A percentile compares a stretch with the other conserved stretches of the same genome.
These are phyloP conservation scores for Endoconidiophora laricicola DNA, from an alignment of 2,329 filamentous ascomycete species.

Conservation along the genomic window DNA sequence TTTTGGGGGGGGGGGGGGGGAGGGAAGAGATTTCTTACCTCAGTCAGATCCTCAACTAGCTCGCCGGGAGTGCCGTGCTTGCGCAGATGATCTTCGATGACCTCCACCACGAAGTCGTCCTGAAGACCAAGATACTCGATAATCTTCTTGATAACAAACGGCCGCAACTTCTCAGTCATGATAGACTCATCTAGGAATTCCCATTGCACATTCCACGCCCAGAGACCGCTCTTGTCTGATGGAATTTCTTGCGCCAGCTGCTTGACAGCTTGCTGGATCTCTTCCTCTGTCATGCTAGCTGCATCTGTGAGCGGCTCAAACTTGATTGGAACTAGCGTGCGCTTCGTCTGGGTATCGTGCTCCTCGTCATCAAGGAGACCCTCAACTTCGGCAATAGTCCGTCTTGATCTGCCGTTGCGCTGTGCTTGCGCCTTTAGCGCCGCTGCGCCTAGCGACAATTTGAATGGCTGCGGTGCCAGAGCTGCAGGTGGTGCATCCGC, in stretches of 20 bases:
- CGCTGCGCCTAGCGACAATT: conserved; percentile 78
- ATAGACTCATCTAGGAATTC: conserved; percentile 69
- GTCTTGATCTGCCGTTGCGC: conserved; percentile 40
- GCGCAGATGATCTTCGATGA: conserved; percentile 74
- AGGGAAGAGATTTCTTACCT: conserved; percentile 36
- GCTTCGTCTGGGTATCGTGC: conserved; percentile 51
- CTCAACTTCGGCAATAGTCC: conserved; percentile 86
- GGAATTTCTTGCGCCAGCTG: conserved; percentile 83
- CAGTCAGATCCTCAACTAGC: conserved; percentile 69
- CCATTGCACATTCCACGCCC: conserved; percentile 90
- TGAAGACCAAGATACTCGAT: conserved; percentile 92
- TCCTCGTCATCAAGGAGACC: conserved; percentile 91
- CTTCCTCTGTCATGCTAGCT: conserved; percentile 63
- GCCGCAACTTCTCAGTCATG: conserved; percentile 70
- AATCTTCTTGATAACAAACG: conserved; percentile 96
- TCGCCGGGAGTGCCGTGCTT: conserved; percentile 59
- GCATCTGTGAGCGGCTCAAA: conserved; percentile 51
- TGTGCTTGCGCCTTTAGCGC: conserved; percentile 54
- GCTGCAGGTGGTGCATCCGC: conserved; percentile 20
- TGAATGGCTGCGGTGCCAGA: conserved; percentile 61
- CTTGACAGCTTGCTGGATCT: conserved; percentile 64
- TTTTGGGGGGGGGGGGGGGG: background rate
- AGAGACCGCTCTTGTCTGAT: conserved; percentile 67
- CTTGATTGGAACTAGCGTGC: conserved; percentile 67
- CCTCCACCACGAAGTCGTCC: conserved; percentile 86